Conservation (phyloP, 2,329 filamentous ascomycete species). For the Fusarium continuum region DNA sequence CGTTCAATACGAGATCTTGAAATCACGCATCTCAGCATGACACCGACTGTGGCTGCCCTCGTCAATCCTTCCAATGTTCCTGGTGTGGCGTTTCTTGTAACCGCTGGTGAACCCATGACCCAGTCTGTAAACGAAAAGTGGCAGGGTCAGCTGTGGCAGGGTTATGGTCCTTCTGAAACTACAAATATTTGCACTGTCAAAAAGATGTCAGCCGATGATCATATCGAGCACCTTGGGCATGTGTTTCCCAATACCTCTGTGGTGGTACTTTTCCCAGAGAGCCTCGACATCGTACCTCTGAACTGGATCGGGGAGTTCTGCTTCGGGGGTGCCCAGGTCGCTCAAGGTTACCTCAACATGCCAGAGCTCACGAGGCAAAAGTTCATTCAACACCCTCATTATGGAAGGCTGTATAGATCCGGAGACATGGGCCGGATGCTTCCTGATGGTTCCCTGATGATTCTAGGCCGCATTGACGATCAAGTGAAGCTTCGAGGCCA, state of each 20-base stretch:
- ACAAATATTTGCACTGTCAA: slow-evolving; percentile 88
- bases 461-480: slow-evolving; percentile 77
- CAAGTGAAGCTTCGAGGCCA: slow-evolving; percentile 86
- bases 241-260: slow-evolving; percentile 80
- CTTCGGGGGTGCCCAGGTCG: slow-evolving; percentile 86
- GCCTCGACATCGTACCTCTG: slow-evolving; percentile 66
- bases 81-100: slow-evolving; percentile 77
- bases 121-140: slow-evolving; percentile 75
- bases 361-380: slow-evolving; percentile 69
- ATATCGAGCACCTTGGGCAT: slow-evolving; percentile 79
- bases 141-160: slow-evolving; percentile 77
- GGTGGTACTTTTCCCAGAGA: slow-evolving; percentile 64
- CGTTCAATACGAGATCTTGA: slow-evolving; percentile 67
- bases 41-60: slow-evolving; percentile 84
- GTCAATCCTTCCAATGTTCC: slow-evolving; percentile 75
- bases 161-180: slow-evolving; percentile 85
- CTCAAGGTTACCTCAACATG: slow-evolving; percentile 75
- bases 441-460: slow-evolving; percentile 76
- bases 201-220: slow-evolving; percentile 64
- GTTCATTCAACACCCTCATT: slow-evolving; percentile 73
- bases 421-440: slow-evolving; percentile 86
- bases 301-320: slow-evolving; percentile 85
- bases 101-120: slow-evolving; percentile 82
- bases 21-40: slow-evolving; percentile 85
- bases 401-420: slow-evolving; percentile 81